Conservation (phyloP, 2,329 filamentous ascomycete genomes). For the Sporothrix globosa region DNA sequence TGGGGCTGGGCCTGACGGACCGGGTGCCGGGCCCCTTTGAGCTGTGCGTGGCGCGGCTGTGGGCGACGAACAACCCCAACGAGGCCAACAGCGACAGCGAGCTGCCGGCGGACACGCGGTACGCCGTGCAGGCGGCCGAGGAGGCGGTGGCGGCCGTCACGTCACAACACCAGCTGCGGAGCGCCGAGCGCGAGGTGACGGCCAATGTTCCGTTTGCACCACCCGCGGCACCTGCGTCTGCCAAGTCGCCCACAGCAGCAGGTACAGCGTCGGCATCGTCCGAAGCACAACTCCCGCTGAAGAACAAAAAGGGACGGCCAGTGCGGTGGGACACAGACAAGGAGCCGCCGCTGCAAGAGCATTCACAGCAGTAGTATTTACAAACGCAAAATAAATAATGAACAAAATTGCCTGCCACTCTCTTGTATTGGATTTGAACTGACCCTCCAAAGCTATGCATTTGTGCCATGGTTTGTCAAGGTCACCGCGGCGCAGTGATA, state of each 20-base stretch:
- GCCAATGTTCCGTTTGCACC: constrained; percentile 22
- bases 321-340: constrained; percentile 27
- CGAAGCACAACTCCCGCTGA: constrained; percentile 9
- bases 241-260: background rate
- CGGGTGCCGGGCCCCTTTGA: constrained; percentile 86
- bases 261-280: constrained; percentile 57
- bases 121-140: constrained; percentile 30
- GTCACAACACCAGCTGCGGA: background rate
- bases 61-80: constrained; percentile 75
- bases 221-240: constrained; percentile 46
- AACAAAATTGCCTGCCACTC: background rate
- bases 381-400: background rate
- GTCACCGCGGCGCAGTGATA: background rate
- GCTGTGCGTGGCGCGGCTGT: constrained; percentile 80
- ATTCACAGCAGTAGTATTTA: background rate
- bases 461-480: background rate
- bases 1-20: constrained; percentile 89
- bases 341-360: background rate
- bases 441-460: background rate
- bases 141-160: background rate
- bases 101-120: constrained; percentile 31
- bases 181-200: background rate
- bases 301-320: constrained; percentile 32
- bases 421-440: background rate
- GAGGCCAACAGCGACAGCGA: constrained; percentile 44